Evolutionary conservation across 2,329 filamentous ascomycete genomes (phyloP).

Genomic region (Scedosporium apiospermum): DNA sequence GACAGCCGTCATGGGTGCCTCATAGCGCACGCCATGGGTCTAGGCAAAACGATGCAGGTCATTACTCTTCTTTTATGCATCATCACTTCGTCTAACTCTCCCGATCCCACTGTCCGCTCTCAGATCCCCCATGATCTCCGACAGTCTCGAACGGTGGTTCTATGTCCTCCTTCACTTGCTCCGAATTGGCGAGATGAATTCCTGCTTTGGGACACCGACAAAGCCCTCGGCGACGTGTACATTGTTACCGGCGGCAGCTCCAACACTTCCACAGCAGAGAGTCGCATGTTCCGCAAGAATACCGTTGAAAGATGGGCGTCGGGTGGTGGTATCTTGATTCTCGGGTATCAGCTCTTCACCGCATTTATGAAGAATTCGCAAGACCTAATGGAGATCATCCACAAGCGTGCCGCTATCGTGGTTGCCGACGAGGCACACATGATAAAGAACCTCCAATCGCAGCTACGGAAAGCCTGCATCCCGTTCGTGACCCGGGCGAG

Average conservation of each 20-base stretch:
- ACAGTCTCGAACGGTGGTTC: conserved; percentile 54
- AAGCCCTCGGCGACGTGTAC: conserved; percentile 44
- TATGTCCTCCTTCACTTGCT: conserved; percentile 67
- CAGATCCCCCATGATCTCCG: conserved; percentile 63
- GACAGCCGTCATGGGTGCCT: conserved; percentile 62
- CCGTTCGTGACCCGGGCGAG: conserved; percentile 58
- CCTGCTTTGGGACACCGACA: conserved; percentile 52
- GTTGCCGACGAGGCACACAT: conserved; percentile 79
- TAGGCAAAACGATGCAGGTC: conserved; percentile 88
- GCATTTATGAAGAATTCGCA: conserved; percentile 20
- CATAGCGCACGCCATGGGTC: conserved; percentile 81
- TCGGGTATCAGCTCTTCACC: conserved; percentile 62
- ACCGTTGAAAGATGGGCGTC: conserved; percentile 43
- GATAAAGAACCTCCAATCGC: conserved; percentile 56
- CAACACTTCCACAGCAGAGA: neutral
- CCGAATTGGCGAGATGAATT: conserved; percentile 81
- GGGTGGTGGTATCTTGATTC: conserved; percentile 62
- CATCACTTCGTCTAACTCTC: conserved; percentile 52
- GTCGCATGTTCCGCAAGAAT: neutral
- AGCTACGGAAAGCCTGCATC: conserved; percentile 42
- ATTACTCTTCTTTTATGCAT: conserved; percentile 75
- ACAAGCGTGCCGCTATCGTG: conserved; percentile 58
- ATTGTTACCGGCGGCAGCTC: conserved; percentile 13
- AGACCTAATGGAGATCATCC: conserved; percentile 33
- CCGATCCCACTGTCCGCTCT: conserved; percentile 41